Evolutionary conservation across 1,284 basidiomycete genomes (phyloP), one percentile per base, ranked within the genome.

Genomic region (Meripilus lineatus): DNA sequence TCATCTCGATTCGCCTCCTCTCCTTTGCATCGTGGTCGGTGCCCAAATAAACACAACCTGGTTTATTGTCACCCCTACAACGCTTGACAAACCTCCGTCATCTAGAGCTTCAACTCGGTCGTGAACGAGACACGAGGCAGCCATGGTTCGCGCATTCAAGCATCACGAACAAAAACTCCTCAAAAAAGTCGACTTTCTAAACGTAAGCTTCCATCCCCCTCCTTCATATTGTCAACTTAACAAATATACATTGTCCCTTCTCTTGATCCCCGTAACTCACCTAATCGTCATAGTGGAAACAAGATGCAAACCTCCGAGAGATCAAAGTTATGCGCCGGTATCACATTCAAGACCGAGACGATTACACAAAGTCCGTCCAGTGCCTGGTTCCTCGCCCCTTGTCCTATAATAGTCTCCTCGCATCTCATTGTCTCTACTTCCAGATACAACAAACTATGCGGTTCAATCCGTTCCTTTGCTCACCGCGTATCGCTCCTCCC

Each of bases 361-460:
- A 99, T 68, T 98, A 99, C 65, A 88, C 93, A 77, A 93, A 93
- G 81, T 92, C 53, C 50, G 66, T 61, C 26, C 20, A 23, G 24
- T 30, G 10, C 11, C 14, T 15, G 40, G n/a, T 32, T 43, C 26
- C 40, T 24, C 36, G 32, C 3, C 34, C 24, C 18, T 44, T 28
- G n/a, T n/a, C n/a, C 41, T 50, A 26, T 40, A 38, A 13, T 39
- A 18, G 10, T 35, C 20, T 46, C 34, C 11, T 48, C 47, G n/a
- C n/a, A 42, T 44, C n/a, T 48, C 44, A 47, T 26, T 42, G 25
- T 44, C 42, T 38, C 49, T 36, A 41, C 26, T 37, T 41, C 14
- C 60, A 91, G 89, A 57, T 98, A 99, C 75, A 99, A 99, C 74
- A 93, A 89, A 64, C 75, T 99, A 17, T 93, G 89, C 53, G 96